Evolutionary conservation across 306 rosid species (phyloP).

Genomic region (Vigna trinervia): DNA sequence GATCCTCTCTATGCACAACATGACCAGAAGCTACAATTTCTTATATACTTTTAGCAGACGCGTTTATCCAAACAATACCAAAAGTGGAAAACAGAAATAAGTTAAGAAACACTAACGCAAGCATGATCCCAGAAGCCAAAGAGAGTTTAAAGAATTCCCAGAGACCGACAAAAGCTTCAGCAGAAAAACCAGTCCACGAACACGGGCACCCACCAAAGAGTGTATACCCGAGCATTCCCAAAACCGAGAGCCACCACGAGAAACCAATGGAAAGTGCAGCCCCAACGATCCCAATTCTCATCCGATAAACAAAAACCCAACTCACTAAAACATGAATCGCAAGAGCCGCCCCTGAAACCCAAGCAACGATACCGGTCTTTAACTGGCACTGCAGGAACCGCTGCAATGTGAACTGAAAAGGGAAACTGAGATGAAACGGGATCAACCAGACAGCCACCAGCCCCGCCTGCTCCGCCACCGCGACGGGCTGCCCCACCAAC

Average conservation of each 20-base stretch:
- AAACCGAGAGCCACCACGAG: conserved; percentile 69
- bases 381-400: conserved; percentile 76
- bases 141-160: conserved; percentile 77
- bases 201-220: conserved; percentile 62
- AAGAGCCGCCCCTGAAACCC: conserved; percentile 60
- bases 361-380: conserved; percentile 57
- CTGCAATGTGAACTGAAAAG: conserved; percentile 69
- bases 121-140: conserved; percentile 76
- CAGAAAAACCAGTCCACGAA: conserved; percentile 76
- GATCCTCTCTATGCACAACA: too few relatives aligned
- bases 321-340: conserved; percentile 55
- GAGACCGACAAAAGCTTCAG: conserved; percentile 66
- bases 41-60: too few relatives aligned
- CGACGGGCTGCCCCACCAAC: conserved; percentile 55
- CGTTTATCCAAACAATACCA: not conserved
- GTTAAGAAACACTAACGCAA: conserved; percentile 54
- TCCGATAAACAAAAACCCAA: conserved; percentile 59
- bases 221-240: conserved; percentile 56
- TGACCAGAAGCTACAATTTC: too few relatives aligned
- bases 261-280: conserved; percentile 63
- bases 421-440: conserved; percentile 71
- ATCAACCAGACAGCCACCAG: conserved; percentile 66
- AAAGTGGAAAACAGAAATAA: not conserved
- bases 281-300: conserved; percentile 60
- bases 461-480: conserved; percentile 67